Evolutionary conservation across 2,329 filamentous ascomycete species (phyloP), one percentile per base, ranked within the genome.

Genomic region (Paraphaeosphaeria sporulosa): DNA sequence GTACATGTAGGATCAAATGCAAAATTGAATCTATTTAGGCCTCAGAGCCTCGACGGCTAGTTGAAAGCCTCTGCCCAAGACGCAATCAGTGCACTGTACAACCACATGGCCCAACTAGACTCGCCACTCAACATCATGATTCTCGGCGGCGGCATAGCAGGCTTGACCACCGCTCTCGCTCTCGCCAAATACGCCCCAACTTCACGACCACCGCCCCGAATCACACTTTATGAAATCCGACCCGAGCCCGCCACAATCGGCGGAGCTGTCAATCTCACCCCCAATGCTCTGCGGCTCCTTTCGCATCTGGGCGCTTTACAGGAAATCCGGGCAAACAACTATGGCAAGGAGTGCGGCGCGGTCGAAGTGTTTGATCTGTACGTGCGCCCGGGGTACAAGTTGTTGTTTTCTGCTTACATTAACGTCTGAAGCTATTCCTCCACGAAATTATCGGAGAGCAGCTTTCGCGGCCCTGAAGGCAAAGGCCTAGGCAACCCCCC

Each of bases 201-300:
- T 27, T 71, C 69, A 30, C 65, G 70, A 34, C 70, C 78, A 23
- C 73, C 75, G 21, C 73, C 74, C 23, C 59, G 58, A 8, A 78
- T 84, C 65, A 80, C 78, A 43, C 76, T 86, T 59, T 84, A 80
- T 64, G 84, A 85, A 66, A 77, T 84, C 47, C 80, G 83, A 0
- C 74, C 79, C 2, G 67, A 74, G 36, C 78, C 81, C 3, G 79
- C 81, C 13, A 81, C 81, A 0, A 80, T 81, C 1, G 87, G 87
- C 0, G 87, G 87, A 5, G 87, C 87, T 0, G 82, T 89, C 25
- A 87, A 89, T 64, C 71, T 90, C 13, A 84, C 85, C 0, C 87
- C 88, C 0, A 90, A 90, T 65, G 78, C 82, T 3, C 86, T 89
- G 66, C 85, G 86, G 0, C 73, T 89, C 2, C 76, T 90, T 3